Conservation (phyloP, 352 stramenopile genomes). For the Phytophthora macrochlamydospora region DNA sequence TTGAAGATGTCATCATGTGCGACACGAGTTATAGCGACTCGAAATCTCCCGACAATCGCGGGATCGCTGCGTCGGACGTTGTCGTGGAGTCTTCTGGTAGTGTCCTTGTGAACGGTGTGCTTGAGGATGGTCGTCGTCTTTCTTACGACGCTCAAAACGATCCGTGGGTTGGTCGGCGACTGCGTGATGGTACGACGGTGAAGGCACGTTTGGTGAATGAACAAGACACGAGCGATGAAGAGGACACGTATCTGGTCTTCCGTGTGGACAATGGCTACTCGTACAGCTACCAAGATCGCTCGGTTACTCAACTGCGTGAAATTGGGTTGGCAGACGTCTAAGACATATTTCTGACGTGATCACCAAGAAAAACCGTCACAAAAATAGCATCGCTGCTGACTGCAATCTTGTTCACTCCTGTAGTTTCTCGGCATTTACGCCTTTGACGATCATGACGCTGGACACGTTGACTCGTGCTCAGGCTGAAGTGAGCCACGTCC, state of each 20-base stretch:
- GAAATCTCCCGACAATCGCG: constrained; percentile 72
- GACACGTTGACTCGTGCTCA: constrained; percentile 64
- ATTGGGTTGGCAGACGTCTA: constrained; percentile 26
- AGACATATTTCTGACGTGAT: too few species aligned
- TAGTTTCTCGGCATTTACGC: not conserved
- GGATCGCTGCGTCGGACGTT: constrained; percentile 76
- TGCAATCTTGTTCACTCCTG: too few species aligned
- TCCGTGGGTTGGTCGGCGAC: constrained; percentile 47
- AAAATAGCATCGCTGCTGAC: constrained; percentile 18
- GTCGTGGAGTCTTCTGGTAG: constrained; percentile 61
- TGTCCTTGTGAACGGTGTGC: constrained; percentile 58
- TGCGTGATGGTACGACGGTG: constrained; percentile 63
- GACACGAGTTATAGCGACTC: constrained; percentile 94
- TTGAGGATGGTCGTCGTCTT: constrained; percentile 55
- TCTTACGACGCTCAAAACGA: constrained; percentile 46
- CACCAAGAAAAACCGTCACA: constrained; percentile 7
- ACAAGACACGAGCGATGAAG: constrained; percentile 10
- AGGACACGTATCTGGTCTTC: constrained; percentile 60
- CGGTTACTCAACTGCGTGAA: constrained; percentile 25
- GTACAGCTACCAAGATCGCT: constrained; percentile 65
- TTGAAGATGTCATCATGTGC: constrained; percentile 89
- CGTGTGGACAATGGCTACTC: constrained; percentile 62
- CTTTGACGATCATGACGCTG: constrained; percentile 53
- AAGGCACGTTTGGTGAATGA: constrained; percentile 57
- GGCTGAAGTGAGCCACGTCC: constrained; percentile 57